phyloP scores from a whole-genome alignment of 1,284 basidiomycete genomes.

The Ustilago nuda region DNA sequence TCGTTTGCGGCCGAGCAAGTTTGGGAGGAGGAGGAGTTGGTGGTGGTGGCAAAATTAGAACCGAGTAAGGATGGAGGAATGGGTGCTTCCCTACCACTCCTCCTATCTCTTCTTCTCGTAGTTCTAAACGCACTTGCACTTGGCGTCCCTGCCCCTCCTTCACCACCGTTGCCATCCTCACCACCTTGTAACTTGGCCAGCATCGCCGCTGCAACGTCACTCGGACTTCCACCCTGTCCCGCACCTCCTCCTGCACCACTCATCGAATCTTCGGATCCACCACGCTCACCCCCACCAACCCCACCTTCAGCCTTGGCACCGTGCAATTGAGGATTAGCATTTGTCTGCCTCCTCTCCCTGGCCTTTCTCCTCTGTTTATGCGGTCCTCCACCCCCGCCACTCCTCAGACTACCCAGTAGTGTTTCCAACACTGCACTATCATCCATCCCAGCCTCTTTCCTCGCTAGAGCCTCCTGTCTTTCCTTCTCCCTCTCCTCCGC shows the following conservation, averaged over 20 bases:
- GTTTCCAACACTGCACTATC: constrained; percentile 67
- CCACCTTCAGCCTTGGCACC: neutral
- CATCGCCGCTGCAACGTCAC: constrained; percentile 63
- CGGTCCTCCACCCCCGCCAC: constrained; percentile 59
- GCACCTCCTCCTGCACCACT: constrained; percentile 2
- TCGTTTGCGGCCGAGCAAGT: no score
- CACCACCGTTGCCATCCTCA: constrained; percentile 8
- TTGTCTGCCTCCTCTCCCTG: constrained; percentile 52
- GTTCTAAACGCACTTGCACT: constrained; percentile 35
- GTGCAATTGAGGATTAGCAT: constrained; percentile 35
- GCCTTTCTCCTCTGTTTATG: constrained; percentile 61
- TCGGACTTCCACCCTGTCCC: constrained; percentile 39
- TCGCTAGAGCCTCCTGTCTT: constrained; percentile 59
- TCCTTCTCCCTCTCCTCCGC: constrained; percentile 67
- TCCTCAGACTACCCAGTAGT: constrained; percentile 61
- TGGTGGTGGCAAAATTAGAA: neutral
- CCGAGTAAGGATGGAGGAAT: neutral
- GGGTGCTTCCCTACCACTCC: constrained; percentile 35
- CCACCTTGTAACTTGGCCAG: constrained; percentile 64
- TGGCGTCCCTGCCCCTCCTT: constrained; percentile 1
- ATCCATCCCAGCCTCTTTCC: constrained; percentile 66
- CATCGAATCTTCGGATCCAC: constrained; percentile 29
- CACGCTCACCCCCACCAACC: neutral
- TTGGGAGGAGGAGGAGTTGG: no score
- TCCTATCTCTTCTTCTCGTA: constrained; percentile 39